Evolutionary conservation across 768 basidiomycete genomes (phyloP).

Genomic region (Tulasnella sp.): DNA sequence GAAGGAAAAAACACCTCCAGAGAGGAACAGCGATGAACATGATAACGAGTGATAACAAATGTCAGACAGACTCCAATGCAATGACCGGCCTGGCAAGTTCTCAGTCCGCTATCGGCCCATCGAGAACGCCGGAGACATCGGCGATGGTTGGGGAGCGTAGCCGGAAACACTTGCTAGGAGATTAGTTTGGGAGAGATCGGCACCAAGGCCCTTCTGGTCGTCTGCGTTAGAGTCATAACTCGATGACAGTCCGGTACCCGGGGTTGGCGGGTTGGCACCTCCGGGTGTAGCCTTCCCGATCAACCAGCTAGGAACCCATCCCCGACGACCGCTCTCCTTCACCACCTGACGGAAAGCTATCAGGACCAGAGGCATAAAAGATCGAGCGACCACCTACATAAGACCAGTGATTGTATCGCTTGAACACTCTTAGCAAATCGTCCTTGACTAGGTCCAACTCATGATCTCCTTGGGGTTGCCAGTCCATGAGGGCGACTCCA

Average conservation of each 20-base stretch:
- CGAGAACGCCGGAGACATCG: conserved; percentile 6
- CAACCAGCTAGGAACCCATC: conserved; percentile 53
- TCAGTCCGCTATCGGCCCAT: background rate
- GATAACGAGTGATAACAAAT: background rate
- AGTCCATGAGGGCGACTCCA: conserved; percentile 93
- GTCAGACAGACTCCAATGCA: background rate
- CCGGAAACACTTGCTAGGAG: background rate
- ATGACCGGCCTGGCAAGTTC: background rate
- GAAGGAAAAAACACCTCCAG: background rate
- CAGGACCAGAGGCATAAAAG: conserved; percentile 23
- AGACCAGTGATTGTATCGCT: conserved; percentile 97
- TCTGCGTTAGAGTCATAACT: conserved; percentile 3
- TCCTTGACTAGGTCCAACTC: conserved; percentile 86
- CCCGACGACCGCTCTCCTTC: conserved; percentile 65
- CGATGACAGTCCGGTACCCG: background rate
- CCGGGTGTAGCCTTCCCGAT: conserved; percentile 68
- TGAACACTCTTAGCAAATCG: conserved; percentile 85
- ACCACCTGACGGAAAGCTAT: conserved; percentile 52
- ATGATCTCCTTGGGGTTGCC: conserved; percentile 86
- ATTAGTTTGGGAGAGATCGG: background rate
- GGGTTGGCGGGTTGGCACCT: background rate
- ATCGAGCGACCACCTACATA: conserved; percentile 46
- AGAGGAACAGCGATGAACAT: background rate
- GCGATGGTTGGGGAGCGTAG: background rate
- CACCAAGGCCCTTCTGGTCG: background rate